These are phyloP conservation scores for Inga oerstediana DNA, from an alignment of 306 rosid species.

Conservation along the genomic window DNA sequence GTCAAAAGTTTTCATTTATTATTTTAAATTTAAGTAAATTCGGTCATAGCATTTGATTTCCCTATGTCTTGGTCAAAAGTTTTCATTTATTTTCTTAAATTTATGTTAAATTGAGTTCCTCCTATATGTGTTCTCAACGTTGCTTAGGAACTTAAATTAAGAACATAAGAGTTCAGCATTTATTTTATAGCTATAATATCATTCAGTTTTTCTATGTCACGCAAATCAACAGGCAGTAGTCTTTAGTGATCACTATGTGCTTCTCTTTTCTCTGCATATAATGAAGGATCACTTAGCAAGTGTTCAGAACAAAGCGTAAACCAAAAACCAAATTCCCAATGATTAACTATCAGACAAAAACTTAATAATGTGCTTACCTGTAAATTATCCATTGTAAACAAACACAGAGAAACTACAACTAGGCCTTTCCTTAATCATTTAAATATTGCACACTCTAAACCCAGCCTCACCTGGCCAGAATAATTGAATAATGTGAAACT, in stretches of 20 bases:
- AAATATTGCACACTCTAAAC: background rate
- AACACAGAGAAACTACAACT: background rate
- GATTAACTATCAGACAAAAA: background rate
- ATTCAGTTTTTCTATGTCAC: too few relatives aligned
- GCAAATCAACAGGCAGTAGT: too few relatives aligned
- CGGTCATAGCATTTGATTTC: too few relatives aligned
- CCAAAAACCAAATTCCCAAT: conserved; percentile 1
- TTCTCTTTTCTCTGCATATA: conserved; percentile 84
- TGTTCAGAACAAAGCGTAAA: background rate
- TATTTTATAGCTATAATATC: too few relatives aligned
- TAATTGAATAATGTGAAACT: background rate
- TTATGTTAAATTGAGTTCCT: too few relatives aligned
- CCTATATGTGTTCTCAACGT: too few relatives aligned
- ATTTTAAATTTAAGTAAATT: too few relatives aligned
- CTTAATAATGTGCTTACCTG: background rate
- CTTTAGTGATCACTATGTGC: conserved; percentile 26
- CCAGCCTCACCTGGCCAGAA: background rate
- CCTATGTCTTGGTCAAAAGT: too few relatives aligned
- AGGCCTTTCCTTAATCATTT: background rate
- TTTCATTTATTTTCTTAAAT: too few relatives aligned
- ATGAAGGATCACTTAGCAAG: background rate
- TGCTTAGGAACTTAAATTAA: too few relatives aligned
- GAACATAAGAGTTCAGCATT: too few relatives aligned
- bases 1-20: too few relatives aligned
- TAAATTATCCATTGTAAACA: background rate